A percentile compares a stretch with the other conserved stretches of the same genome.
These are phyloP conservation scores for Diaporthe sp. DNA, from an alignment of 2,329 filamentous ascomycete genomes.

Conservation along the genomic window DNA sequence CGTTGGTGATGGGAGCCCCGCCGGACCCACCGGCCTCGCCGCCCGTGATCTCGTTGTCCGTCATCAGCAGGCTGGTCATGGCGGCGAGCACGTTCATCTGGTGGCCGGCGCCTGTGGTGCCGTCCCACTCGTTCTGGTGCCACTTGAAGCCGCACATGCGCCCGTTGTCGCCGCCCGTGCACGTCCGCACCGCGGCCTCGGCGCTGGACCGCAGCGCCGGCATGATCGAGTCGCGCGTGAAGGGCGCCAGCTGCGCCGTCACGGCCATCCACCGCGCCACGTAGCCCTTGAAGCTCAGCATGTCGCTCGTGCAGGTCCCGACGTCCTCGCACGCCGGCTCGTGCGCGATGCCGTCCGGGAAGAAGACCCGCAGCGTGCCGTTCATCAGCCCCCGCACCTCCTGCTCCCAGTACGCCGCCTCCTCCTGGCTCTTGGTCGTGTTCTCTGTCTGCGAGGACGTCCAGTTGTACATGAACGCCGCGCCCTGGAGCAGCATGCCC, in stretches of 20 bases:
- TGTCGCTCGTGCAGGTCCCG: slow-evolving; percentile 65
- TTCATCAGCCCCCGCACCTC: slow-evolving; percentile 61
- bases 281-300: slow-evolving; percentile 68
- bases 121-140: slow-evolving; percentile 57
- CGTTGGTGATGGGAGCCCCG: slow-evolving; percentile 47
- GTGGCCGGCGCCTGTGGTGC: slow-evolving; percentile 60
- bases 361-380: slow-evolving; percentile 47
- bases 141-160: slow-evolving; percentile 60
- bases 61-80: slow-evolving; percentile 54
- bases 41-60: slow-evolving; percentile 30
- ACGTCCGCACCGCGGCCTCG: slow-evolving; percentile 57
- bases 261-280: slow-evolving; percentile 62
- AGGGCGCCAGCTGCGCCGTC: slow-evolving; percentile 59
- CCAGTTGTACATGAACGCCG: slow-evolving; percentile 68
- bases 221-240: slow-evolving; percentile 54
- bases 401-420: slow-evolving; percentile 55
- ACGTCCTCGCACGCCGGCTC: slow-evolving; percentile 65
- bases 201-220: slow-evolving; percentile 58
- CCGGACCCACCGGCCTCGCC: neutral
- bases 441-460: slow-evolving; percentile 54
- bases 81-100: slow-evolving; percentile 63
- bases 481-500: slow-evolving; percentile 67
- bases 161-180: slow-evolving; percentile 39
- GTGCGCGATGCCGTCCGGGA: slow-evolving; percentile 51
- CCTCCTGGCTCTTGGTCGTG: slow-evolving; percentile 43